Base-by-base conservation (phyloP, 2,329 filamentous ascomycete species). In the Chaetomiaceae sp. region DNA sequence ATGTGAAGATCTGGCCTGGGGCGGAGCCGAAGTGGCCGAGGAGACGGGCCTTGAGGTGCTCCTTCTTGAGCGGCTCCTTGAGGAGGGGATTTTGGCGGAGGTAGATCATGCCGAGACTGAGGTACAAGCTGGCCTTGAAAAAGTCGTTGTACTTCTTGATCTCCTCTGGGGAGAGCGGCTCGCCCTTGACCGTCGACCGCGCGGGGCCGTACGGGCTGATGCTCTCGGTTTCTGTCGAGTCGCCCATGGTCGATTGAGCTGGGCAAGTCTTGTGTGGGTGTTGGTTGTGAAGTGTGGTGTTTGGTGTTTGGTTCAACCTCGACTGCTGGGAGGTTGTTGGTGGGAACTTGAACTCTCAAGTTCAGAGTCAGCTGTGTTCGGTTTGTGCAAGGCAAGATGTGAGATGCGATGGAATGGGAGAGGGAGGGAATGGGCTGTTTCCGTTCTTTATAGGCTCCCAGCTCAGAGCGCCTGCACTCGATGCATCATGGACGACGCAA, bases 81-180 rank as follows among this genome's bases (percentile, higher is more conserved):
- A 91, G 80, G 12, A 91, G 77, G 14, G 87, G 84, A 59, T 91
- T 91, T 36, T 85, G 77, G 60, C 80, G 81, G 54, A 91, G 80
- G 65, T 90, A 91, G 62, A 91, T 86, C 88, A 91, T 91, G 57
- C 87, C 88, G 46, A 91, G 71, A 60, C 84, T 85, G 47, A 91
- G 79, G 66, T 91, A 91, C 65, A 89, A 72, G 60, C 83, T 87
- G 50, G 87, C 87, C 59, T 83, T 80, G 75, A 89, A 90, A 69
- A 85, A 90, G 63, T 85, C 82, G 65, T 84, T 83, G 69, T 83
- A 84, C 68, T 85, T 82, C 59, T 79, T 75, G 54, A 90, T 68
- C 58, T 91, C 85, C 40, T 88, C 83, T 17, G 78, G 65, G 55
- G 76, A 81, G 51, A 91, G 77, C 11, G 85, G 85, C 56, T 75